Evolutionary conservation across 305 asterid genomes (phyloP).

Genomic region (Solanum hybrid): DNA sequence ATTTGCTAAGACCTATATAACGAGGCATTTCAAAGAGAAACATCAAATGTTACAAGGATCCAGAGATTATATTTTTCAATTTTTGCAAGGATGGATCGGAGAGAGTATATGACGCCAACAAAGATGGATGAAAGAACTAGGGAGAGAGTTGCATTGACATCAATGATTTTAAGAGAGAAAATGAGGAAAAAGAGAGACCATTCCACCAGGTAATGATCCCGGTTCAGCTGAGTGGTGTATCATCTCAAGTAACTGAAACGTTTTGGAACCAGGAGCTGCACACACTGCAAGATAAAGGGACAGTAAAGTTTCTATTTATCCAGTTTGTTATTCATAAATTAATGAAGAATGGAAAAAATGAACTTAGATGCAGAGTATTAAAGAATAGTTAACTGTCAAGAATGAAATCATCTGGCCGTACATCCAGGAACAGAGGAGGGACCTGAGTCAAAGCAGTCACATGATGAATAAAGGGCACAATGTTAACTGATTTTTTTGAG

Average conservation of each 20-base stretch:
- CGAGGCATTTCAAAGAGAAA: background rate
- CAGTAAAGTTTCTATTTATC: background rate
- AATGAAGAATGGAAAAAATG: conserved; percentile 1
- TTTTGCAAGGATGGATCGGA: background rate
- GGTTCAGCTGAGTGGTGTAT: conserved; percentile 12
- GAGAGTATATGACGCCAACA: background rate
- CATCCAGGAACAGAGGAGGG: conserved; percentile 75
- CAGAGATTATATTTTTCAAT: background rate
- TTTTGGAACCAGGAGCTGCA: conserved; percentile 20
- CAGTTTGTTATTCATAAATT: background rate
- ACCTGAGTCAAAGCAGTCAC: conserved; percentile 11
- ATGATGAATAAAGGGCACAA: background rate
- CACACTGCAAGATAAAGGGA: conserved; percentile 13
- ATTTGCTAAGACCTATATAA: conserved; percentile 14
- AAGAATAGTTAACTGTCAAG: conserved; percentile 25
- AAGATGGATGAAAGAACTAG: background rate
- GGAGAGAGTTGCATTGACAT: background rate
- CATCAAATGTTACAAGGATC: background rate
- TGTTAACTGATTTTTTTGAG: background rate
- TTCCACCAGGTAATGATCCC: conserved; percentile 13
- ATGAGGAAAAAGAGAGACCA: conserved; percentile 7
- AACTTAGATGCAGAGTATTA: background rate
- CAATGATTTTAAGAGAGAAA: background rate
- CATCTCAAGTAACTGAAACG: conserved; percentile 19
- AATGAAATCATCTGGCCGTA: conserved; percentile 61